These are phyloP conservation scores for Penicillium oxalicum DNA, from an alignment of 2,329 filamentous ascomycete genomes.

Conservation along the genomic window DNA sequence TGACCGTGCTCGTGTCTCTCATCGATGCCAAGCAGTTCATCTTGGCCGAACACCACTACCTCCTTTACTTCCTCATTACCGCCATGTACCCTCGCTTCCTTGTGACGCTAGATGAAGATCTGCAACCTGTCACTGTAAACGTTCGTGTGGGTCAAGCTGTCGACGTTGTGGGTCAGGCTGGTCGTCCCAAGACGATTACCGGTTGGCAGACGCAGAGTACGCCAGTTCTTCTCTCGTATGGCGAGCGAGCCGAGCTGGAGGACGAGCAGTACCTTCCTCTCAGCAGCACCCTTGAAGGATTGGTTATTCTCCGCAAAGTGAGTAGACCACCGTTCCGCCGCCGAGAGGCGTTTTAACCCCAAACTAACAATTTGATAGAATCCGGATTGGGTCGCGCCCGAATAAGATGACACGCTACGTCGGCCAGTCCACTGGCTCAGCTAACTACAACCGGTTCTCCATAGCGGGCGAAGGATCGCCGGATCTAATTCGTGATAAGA, in stretches of 20 bases:
- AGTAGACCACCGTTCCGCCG: conserved; percentile 22
- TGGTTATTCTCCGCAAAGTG: conserved; percentile 97
- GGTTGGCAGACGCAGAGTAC: conserved; percentile 99
- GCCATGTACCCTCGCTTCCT: conserved; percentile 97
- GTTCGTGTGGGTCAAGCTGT: conserved; percentile 97
- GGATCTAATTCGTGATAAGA: conserved; percentile 32
- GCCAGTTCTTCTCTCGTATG: conserved; percentile 89
- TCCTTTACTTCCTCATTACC: conserved; percentile 93
- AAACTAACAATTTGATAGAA: conserved; percentile 27
- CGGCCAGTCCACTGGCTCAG: conserved; percentile 6
- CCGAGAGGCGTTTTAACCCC: too few relatives aligned
- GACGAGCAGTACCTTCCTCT: conserved; percentile 95
- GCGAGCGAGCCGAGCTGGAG: conserved; percentile 92
- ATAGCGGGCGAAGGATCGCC: conserved; percentile 22
- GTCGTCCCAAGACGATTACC: conserved; percentile 96
- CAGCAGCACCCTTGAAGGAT: conserved; percentile 83
- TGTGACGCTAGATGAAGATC: conserved; percentile 88
- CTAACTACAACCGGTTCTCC: conserved; percentile 14
- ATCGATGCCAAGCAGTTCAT: conserved; percentile 90
- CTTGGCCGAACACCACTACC: conserved; percentile 71
- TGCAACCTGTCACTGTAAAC: conserved; percentile 90
- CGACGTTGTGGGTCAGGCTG: conserved; percentile 94
- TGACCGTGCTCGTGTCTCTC: conserved; percentile 85
- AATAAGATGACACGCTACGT: conserved; percentile 24
- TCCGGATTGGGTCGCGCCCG: conserved; percentile 41